A percentile compares a stretch with the other conserved stretches of the same genome.
These are phyloP conservation scores for Trichoderma afroharzianum DNA, from an alignment of 2,329 filamentous ascomycete species.

Conservation along the genomic window DNA sequence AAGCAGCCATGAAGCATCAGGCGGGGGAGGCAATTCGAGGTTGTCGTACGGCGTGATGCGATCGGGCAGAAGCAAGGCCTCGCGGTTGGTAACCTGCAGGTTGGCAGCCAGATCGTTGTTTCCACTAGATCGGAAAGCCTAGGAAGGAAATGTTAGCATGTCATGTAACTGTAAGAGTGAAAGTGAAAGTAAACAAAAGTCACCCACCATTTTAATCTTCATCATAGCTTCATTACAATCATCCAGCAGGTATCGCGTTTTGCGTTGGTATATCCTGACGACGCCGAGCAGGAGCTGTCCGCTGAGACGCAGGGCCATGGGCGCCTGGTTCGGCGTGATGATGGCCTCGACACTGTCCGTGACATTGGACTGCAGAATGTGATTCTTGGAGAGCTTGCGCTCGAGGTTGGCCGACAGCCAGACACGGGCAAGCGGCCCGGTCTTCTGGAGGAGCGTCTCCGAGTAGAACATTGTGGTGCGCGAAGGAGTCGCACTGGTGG, in stretches of 20 bases:
- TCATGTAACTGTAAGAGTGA: neutral
- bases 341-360: constrained; percentile 94
- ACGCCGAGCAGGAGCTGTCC: constrained; percentile 93
- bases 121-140: constrained; percentile 91
- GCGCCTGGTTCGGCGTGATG: constrained; percentile 86
- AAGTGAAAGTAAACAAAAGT: neutral
- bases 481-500: constrained; percentile 28
- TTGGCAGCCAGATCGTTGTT: constrained; percentile 93
- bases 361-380: constrained; percentile 91
- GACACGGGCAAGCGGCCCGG: constrained; percentile 91
- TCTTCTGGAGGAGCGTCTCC: constrained; percentile 92
- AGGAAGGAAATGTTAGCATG: constrained; percentile 29
- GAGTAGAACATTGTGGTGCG: constrained; percentile 83
- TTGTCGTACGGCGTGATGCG: constrained; percentile 89
- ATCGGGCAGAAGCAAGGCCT: constrained; percentile 85
- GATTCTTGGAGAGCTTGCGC: constrained; percentile 96
- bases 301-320: constrained; percentile 89
- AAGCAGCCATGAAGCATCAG: constrained; percentile 81
- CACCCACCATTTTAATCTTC: constrained; percentile 93
- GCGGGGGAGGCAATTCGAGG: constrained; percentile 72
- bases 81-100: constrained; percentile 75
- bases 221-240: constrained; percentile 96
- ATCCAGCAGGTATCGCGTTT: constrained; percentile 91
- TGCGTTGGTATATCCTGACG: constrained; percentile 94
- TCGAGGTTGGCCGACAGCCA: constrained; percentile 98